A percentile compares a stretch with the other conserved stretches of the same genome.
Evolutionary conservation across 2,329 filamentous ascomycete genomes (phyloP).

Genomic region (Teratosphaeria epicoccoides): DNA sequence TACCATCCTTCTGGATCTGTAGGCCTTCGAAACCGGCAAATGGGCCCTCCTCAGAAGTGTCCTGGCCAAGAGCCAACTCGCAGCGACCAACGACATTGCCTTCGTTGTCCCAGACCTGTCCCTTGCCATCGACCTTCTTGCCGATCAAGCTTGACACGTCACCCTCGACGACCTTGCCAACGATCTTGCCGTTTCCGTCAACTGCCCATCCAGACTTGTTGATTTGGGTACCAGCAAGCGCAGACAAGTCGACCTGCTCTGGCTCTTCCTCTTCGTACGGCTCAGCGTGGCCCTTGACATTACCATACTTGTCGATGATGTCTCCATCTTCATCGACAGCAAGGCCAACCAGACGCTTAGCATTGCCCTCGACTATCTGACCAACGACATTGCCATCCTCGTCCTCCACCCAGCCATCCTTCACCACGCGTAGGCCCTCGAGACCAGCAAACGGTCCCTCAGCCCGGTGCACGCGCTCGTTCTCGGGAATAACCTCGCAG

Average conservation of each 20-base stretch:
- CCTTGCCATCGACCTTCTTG: constrained; percentile 52
- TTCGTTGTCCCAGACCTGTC: constrained; percentile 54
- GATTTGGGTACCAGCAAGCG: constrained; percentile 51
- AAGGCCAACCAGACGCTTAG: constrained; percentile 49
- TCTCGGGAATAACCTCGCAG: constrained; percentile 56
- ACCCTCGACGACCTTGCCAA: constrained; percentile 48
- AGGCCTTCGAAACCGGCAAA: constrained; percentile 51
- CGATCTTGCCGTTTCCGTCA: constrained; percentile 47
- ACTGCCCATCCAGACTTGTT: constrained; percentile 56
- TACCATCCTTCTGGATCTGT: constrained; percentile 47
- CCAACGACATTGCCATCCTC: constrained; percentile 43
- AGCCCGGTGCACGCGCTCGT: constrained; percentile 45
- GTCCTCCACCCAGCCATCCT: constrained; percentile 39
- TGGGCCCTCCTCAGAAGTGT: constrained; percentile 39
- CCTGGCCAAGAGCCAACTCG: constrained; percentile 45
- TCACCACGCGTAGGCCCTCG: constrained; percentile 37
- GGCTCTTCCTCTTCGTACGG: constrained; percentile 36
- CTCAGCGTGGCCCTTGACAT: constrained; percentile 51
- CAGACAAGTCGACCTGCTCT: constrained; percentile 43
- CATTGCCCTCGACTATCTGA: constrained; percentile 46
- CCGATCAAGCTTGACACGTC: constrained; percentile 47
- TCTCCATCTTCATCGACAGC: constrained; percentile 54
- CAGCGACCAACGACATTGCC: constrained; percentile 51
- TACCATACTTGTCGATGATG: constrained; percentile 51
- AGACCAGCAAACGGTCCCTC: constrained; percentile 42